These are phyloP conservation scores for Penicillium sp. DNA, from an alignment of 2,329 filamentous ascomycete species.

Conservation along the genomic window DNA sequence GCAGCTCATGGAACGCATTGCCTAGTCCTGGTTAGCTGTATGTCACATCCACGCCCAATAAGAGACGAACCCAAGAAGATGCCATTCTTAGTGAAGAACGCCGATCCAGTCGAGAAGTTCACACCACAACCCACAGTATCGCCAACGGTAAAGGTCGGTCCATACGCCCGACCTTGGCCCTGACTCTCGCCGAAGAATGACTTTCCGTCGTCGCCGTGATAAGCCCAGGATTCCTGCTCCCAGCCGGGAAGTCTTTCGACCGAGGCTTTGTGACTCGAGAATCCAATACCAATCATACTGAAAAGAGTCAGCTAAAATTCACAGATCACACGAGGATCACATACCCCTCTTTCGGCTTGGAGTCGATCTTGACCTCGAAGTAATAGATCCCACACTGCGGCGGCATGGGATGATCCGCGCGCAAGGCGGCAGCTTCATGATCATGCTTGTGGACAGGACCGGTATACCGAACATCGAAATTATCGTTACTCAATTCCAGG, in stretches of 20 bases:
- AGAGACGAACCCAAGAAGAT: slow-evolving; percentile 53
- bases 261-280: slow-evolving; percentile 60
- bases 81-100: slow-evolving; percentile 69
- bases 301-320: neutral
- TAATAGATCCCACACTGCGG: slow-evolving; percentile 92
- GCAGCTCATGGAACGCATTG: slow-evolving; percentile 51
- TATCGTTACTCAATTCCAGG: slow-evolving; percentile 73
- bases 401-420: slow-evolving; percentile 84
- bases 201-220: slow-evolving; percentile 67
- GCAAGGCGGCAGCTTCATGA: slow-evolving; percentile 77
- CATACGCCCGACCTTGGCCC: slow-evolving; percentile 58
- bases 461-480: slow-evolving; percentile 67
- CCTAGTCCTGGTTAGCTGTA: slow-evolving; percentile 50
- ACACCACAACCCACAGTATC: slow-evolving; percentile 67
- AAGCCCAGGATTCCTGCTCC: slow-evolving; percentile 67
- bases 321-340: slow-evolving; percentile 22
- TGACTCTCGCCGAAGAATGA: slow-evolving; percentile 61
- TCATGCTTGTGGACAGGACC: slow-evolving; percentile 61
- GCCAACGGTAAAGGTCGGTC: slow-evolving; percentile 59
- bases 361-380: slow-evolving; percentile 72
- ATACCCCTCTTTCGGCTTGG: slow-evolving; percentile 68
- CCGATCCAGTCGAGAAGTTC: slow-evolving; percentile 62
- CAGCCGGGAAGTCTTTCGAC: slow-evolving; percentile 65
- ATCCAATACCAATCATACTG: slow-evolving; percentile 57
- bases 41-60: neutral